Evolutionary conservation across 768 basidiomycete species (phyloP), one percentile per base, ranked within the genome.

Genomic region (Lactarius deliciosus): DNA sequence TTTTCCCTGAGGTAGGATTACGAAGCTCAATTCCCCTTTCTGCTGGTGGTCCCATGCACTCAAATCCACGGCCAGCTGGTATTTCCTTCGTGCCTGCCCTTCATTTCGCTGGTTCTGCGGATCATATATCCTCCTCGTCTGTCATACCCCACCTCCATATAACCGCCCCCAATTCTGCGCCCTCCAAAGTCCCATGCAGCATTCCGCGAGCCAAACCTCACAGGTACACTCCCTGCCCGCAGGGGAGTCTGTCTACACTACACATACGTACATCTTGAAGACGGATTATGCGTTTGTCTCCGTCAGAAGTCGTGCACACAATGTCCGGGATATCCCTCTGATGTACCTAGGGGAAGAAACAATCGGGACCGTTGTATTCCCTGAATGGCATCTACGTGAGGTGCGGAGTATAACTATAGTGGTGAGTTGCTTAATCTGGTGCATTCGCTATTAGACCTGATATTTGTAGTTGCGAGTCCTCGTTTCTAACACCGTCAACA

Each of bases 271-370:
- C 7, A 11, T 22, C 11, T 22, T 50, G 11, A 68, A 28, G 11
- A 65, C 10, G 53, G 64, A 55, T 16, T 64, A 59, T 34, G 69
- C 67, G 9, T 8, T 34, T 32, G 53, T 70, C 28, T 40, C 28
- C n/a, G 18, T 68, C 53, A 22, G 1, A 20, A 70, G 69, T 15
- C 63, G 54, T 22, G 62, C 63, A 15, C 15, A 2, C 32, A 50
- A 64, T 40, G 18, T 28, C 34, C n/a, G 34, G 5, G 53, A 64
- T 50, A 15, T n/a, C 13, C 66, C 65, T 10, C 2, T 58, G 25
- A 41, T 69, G 11, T 61, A 64, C 20, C 30, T 58, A 11, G 69
- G 60, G 40, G 69, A 70, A 53, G 63, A 64, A 20, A 32, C 68
- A 6, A 32, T 6, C 1, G 69, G 69, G 22, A 43, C 7, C 36